These are phyloP conservation scores for Cercospora berteroae DNA, from an alignment of 2,329 filamentous ascomycete genomes.

Conservation along the genomic window DNA sequence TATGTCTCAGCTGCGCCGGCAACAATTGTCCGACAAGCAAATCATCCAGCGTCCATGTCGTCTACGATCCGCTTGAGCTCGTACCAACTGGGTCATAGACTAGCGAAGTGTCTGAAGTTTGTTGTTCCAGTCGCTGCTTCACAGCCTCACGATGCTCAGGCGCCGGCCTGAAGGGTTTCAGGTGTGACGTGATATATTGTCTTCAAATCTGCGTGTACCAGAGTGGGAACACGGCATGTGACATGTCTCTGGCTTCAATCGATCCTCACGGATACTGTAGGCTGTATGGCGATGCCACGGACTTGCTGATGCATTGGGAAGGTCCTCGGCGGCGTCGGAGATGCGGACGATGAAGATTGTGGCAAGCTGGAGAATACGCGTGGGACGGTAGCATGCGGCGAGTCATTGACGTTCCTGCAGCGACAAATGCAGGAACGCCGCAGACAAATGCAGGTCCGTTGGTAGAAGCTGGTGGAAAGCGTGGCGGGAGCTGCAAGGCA, in stretches of 20 bases:
- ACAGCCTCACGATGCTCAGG: neutral
- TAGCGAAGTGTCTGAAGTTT: neutral
- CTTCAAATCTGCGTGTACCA: neutral
- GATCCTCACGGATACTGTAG: neutral
- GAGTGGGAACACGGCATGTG: neutral
- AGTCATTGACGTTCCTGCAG: neutral
- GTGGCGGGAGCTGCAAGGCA: neutral
- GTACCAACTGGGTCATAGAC: neutral
- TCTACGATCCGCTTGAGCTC: neutral
- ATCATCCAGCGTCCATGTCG: neutral
- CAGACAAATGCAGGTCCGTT: neutral
- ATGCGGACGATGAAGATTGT: neutral
- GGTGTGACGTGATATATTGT: neutral
- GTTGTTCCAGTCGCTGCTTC: neutral
- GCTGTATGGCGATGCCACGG: neutral
- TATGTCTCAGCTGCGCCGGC: neutral
- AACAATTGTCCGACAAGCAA: neutral
- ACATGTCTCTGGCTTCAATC: neutral
- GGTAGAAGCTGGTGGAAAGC: neutral
- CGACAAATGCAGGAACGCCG: neutral
- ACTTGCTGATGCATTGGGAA: neutral
- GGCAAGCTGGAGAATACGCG: neutral
- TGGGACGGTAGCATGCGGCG: no score
- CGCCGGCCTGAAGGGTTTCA: neutral
- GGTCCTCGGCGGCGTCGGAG: no score